A percentile compares a stretch with the other conserved stretches of the same genome.
Conservation (phyloP, 306 rosid genomes). For the Acacia confusa region DNA sequence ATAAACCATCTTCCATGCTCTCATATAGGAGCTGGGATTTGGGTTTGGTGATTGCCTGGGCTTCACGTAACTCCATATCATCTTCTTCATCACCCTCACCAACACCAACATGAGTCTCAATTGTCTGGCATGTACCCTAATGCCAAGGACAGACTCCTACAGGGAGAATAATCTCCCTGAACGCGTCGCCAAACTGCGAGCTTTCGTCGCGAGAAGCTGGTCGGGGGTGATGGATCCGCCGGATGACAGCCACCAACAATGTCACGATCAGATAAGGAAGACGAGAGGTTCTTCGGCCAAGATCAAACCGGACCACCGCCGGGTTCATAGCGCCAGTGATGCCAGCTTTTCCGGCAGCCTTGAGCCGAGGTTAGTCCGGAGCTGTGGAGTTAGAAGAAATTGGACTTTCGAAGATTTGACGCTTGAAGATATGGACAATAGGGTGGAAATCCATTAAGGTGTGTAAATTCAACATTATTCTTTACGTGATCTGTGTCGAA, state of each 20-base stretch:
- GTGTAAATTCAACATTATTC: background rate
- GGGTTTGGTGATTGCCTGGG: conserved; percentile 29
- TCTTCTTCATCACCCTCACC: too few species aligned
- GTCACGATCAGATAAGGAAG: background rate
- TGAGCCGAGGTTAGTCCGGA: conserved; percentile 57
- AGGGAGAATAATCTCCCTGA: conserved; percentile 9
- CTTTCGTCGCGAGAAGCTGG: conserved; percentile 51
- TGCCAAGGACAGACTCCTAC: conserved; percentile 52
- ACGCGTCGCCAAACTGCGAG: background rate
- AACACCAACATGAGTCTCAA: conserved; percentile 50
- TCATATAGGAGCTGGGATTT: conserved; percentile 20
- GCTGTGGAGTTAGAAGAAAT: conserved; percentile 88
- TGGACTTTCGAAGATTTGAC: conserved; percentile 78
- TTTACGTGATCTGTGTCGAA: background rate
- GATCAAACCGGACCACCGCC: conserved; percentile 36
- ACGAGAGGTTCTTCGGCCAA: background rate
- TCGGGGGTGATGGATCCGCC: conserved; percentile 45
- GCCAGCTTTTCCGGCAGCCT: conserved; percentile 26
- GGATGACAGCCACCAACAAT: background rate
- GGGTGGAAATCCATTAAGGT: conserved; percentile 28
- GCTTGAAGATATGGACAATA: conserved; percentile 28
- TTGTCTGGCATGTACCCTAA: conserved; percentile 59
- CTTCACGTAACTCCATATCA: conserved; percentile 27
- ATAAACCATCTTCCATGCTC: conserved; percentile 1
- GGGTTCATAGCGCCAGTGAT: conserved; percentile 31